phyloP scores from a whole-genome alignment of 352 stramenopile species.

The Phytopythium mirpurense region DNA sequence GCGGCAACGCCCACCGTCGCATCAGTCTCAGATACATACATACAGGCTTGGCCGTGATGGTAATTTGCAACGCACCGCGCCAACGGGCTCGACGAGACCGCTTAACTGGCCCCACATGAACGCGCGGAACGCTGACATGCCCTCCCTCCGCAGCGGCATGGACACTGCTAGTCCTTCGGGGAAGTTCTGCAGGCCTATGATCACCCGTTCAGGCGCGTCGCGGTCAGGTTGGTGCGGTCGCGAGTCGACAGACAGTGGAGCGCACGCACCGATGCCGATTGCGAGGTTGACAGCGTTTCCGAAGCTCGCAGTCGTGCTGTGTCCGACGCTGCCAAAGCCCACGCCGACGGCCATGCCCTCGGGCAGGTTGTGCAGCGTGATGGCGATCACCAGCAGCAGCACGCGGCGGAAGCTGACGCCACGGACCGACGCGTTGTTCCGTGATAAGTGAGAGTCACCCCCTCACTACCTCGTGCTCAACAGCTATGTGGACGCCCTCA shows the following conservation, averaged over 20 bases:
- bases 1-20: too few relatives aligned
- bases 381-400: constrained; percentile 84
- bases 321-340: constrained; percentile 82
- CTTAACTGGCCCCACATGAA: constrained; percentile 91
- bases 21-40: too few relatives aligned
- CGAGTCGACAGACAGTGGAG: background rate
- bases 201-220: too few relatives aligned
- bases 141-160: constrained; percentile 81
- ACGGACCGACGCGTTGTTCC: too few relatives aligned
- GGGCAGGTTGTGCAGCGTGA: constrained; percentile 89
- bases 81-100: constrained; percentile 85
- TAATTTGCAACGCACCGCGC: constrained; percentile 66
- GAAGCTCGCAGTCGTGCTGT: constrained; percentile 67
- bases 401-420: constrained; percentile 66
- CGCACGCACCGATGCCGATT: constrained; percentile 62
- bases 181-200: constrained; percentile 82
- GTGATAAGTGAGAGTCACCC: too few relatives aligned
- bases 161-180: constrained; percentile 86
- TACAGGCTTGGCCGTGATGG: too few relatives aligned
- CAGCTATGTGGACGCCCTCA: background rate
- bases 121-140: constrained; percentile 72
- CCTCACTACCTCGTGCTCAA: too few relatives aligned
- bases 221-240: background rate
- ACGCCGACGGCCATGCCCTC: constrained; percentile 89
- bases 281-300: constrained; percentile 81